Conservation (phyloP, 805 yeast species). For the Priceomyces melissophilus region DNA sequence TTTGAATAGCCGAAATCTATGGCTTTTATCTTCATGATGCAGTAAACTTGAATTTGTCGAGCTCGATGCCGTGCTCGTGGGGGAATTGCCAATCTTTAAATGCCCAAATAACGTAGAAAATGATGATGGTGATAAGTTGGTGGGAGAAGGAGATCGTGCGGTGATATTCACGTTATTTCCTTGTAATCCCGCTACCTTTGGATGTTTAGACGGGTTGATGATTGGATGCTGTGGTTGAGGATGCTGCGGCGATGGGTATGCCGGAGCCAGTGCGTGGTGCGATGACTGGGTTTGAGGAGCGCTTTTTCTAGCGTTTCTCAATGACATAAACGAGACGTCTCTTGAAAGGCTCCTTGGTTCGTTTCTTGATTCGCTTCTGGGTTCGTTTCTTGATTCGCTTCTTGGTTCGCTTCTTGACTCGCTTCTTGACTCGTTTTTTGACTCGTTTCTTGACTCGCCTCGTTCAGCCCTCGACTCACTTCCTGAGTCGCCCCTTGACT, state of each 20-base stretch:
- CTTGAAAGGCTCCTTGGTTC: background rate
- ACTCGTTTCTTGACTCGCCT: no score
- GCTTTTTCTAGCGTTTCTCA: background rate
- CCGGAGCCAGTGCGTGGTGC: background rate
- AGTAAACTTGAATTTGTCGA: constrained; percentile 6
- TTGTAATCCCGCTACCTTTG: background rate
- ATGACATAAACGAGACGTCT: background rate
- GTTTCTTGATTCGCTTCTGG: background rate
- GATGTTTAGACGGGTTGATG: constrained; percentile 1
- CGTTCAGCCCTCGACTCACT: no score
- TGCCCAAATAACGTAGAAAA: constrained; percentile 14
- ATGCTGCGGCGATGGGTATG: constrained; percentile 1
- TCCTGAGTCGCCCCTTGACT: background rate
- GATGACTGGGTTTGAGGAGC: background rate
- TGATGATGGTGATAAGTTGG: constrained; percentile 7
- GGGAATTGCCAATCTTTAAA: constrained; percentile 8
- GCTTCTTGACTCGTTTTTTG: no score
- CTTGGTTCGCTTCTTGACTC: no score
- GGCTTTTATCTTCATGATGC: constrained; percentile 5
- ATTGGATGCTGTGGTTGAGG: constrained; percentile 4
- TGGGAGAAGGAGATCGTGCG: constrained; percentile 1
- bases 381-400: no score
- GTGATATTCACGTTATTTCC: constrained; percentile 3
- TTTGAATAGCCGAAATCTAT: constrained; percentile 8
- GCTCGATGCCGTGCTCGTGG: constrained; percentile 1